phyloP scores from a whole-genome alignment of 1,139 yeast genomes.

The Zygoascus sp. region DNA sequence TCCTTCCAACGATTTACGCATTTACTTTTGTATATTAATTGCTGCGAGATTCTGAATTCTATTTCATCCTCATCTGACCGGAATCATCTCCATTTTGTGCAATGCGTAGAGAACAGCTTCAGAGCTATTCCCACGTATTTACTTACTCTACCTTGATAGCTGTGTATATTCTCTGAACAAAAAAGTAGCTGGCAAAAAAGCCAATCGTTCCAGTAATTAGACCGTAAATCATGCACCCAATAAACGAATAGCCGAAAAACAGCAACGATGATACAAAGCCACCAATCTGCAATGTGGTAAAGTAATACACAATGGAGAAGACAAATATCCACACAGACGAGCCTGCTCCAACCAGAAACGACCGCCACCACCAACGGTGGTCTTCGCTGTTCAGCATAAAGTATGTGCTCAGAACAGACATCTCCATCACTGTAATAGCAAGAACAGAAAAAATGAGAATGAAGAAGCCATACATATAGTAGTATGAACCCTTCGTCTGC shows the following conservation, averaged over 20 bases:
- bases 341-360: slow-evolving; percentile 69
- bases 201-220: slow-evolving; percentile 76
- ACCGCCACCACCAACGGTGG: slow-evolving; percentile 80
- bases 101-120: neutral
- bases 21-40: too few species aligned
- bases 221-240: slow-evolving; percentile 60
- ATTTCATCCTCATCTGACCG: too few species aligned
- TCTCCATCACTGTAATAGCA: slow-evolving; percentile 61
- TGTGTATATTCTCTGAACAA: slow-evolving; percentile 55
- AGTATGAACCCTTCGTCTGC: slow-evolving; percentile 74
- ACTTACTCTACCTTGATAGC: slow-evolving; percentile 53
- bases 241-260: slow-evolving; percentile 66
- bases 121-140: neutral
- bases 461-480: slow-evolving; percentile 76
- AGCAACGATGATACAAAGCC: slow-evolving; percentile 68
- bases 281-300: slow-evolving; percentile 30
- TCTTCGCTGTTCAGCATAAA: slow-evolving; percentile 58
- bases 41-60: too few species aligned
- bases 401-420: slow-evolving; percentile 69
- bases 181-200: slow-evolving; percentile 56
- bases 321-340: slow-evolving; percentile 64
- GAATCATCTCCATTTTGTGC: too few species aligned
- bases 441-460: slow-evolving; percentile 57
- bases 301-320: slow-evolving; percentile 66
- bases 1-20: too few species aligned